Conservation (phyloP, 768 basidiomycete species). For the Pulveroboletus sp. region DNA sequence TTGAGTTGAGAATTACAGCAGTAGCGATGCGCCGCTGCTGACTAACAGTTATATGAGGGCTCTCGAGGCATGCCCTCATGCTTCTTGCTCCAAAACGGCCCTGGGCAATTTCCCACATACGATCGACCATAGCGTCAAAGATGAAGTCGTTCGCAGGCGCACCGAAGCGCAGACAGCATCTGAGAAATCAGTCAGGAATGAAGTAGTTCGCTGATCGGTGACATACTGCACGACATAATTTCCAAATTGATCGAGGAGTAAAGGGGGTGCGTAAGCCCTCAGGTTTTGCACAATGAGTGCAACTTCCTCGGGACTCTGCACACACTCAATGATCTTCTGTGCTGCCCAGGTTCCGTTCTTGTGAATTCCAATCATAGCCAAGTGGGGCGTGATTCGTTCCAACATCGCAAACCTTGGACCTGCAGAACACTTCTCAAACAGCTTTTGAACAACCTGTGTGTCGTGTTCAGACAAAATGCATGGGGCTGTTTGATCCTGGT, state of each 20-base stretch:
- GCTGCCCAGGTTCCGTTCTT: slow-evolving; percentile 99
- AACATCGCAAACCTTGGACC: slow-evolving; percentile 83
- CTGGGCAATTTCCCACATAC: slow-evolving; percentile 98
- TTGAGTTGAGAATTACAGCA: slow-evolving; percentile 93
- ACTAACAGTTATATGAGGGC: slow-evolving; percentile 76
- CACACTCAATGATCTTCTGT: slow-evolving; percentile 98
- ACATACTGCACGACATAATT: slow-evolving; percentile 91
- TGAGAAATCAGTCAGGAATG: slow-evolving; percentile 27
- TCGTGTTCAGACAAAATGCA: slow-evolving; percentile 4
- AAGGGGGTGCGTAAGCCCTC: slow-evolving; percentile 86
- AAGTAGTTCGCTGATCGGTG: not conserved
- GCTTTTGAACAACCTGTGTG: slow-evolving; percentile 85
- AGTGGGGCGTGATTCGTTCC: slow-evolving; percentile 87
- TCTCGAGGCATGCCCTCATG: slow-evolving; percentile 96
- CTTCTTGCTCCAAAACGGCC: slow-evolving; percentile 97
- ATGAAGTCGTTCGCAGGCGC: slow-evolving; percentile 90
- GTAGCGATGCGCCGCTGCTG: slow-evolving; percentile 96
- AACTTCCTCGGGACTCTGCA: slow-evolving; percentile 82
- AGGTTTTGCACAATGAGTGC: slow-evolving; percentile 81
- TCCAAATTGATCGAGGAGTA: slow-evolving; percentile 90
- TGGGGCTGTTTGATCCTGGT: not conserved
- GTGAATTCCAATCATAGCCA: slow-evolving; percentile 98
- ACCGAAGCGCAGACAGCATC: slow-evolving; percentile 89
- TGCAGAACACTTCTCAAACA: slow-evolving; percentile 87
- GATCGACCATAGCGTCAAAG: slow-evolving; percentile 96